Evolutionary conservation across 2,329 filamentous ascomycete species (phyloP).

Genomic region (Trichoderma sp.): DNA sequence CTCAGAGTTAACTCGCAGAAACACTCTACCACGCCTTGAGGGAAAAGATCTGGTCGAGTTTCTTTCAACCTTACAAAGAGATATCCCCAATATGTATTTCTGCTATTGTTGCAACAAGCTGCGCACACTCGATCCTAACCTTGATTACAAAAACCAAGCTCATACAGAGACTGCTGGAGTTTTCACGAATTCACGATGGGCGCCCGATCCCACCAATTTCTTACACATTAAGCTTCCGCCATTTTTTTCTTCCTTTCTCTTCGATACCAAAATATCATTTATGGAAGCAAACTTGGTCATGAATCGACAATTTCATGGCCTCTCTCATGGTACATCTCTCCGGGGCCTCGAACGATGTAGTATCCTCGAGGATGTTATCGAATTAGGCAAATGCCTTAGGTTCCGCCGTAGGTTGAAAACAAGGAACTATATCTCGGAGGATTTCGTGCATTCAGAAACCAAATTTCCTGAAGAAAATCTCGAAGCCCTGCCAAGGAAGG

Average conservation of each 20-base stretch:
- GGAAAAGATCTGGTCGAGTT: not conserved
- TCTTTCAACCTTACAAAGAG: not conserved
- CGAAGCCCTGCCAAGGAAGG: not conserved
- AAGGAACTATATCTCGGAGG: not conserved
- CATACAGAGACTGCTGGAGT: not conserved
- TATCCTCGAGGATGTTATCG: not conserved
- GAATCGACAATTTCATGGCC: not conserved
- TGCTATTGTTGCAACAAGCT: not conserved
- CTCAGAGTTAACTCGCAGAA: not conserved
- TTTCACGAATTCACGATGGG: not conserved
- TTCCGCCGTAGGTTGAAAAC: accelerated
- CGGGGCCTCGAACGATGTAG: not conserved
- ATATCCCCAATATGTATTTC: not conserved
- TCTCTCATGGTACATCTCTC: not conserved
- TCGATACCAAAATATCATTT: not conserved
- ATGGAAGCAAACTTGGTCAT: not conserved
- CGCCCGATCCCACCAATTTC: not conserved
- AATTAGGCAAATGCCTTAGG: not conserved
- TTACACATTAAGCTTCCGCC: not conserved
- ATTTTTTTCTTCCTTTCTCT: not conserved
- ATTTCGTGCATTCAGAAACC: not conserved
- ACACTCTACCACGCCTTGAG: not conserved
- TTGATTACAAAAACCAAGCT: not conserved
- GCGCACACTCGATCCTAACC: not conserved
- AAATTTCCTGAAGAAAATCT: not conserved